Evolutionary conservation across 257 asterid species (phyloP).

Genomic region (Solanum bulbocastanum): DNA sequence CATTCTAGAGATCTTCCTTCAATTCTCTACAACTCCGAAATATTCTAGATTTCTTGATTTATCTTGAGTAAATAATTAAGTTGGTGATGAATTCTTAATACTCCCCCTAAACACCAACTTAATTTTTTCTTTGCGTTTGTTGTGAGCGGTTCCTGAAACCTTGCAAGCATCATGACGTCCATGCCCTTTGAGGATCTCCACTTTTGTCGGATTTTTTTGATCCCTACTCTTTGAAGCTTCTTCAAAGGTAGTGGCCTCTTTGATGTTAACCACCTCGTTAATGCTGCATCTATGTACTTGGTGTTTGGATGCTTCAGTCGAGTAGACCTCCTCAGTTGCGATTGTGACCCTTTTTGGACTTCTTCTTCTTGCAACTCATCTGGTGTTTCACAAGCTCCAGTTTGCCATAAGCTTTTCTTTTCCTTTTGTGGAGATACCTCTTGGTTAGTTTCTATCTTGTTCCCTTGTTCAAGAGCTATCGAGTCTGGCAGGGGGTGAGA

Average conservation of each 20-base stretch:
- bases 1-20: not conserved
- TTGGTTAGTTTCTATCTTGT: too few relatives aligned
- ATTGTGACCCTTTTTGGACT: not conserved
- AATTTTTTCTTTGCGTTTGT: not conserved
- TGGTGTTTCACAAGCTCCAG: too few relatives aligned
- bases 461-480: too few relatives aligned
- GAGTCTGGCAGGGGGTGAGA: slow-evolving; percentile 7
- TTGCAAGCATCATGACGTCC: not conserved
- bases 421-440: too few relatives aligned
- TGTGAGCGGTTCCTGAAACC: not conserved
- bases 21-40: not conserved
- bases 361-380: not conserved
- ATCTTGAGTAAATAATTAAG: not conserved
- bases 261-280: not conserved
- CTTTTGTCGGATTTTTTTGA: not conserved
- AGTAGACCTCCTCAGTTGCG: not conserved
- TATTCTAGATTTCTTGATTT: not conserved
- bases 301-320: not conserved
- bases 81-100: not conserved
- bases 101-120: not conserved
- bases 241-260: not conserved
- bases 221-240: not conserved
- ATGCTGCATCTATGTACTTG: not conserved
- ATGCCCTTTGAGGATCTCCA: not conserved
- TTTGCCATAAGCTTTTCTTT: too few relatives aligned